phyloP scores from a whole-genome alignment of 1,284 basidiomycete species.

The Xerocomus cyaneibrunnescens region DNA sequence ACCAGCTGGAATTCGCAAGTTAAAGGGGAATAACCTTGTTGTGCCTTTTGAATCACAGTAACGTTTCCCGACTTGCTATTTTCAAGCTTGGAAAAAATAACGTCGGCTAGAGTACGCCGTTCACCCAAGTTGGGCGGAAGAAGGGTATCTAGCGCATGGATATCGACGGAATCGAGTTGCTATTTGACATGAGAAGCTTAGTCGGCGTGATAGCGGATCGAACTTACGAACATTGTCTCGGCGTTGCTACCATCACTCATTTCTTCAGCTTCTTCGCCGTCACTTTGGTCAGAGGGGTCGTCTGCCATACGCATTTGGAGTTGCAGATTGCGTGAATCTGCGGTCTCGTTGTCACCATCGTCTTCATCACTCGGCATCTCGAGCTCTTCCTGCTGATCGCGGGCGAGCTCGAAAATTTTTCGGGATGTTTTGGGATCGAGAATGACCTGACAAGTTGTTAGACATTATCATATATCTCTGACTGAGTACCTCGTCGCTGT shows the following conservation, averaged over 20 bases:
- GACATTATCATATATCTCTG: not conserved
- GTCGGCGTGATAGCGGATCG: conserved; percentile 1
- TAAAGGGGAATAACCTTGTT: conserved; percentile 46
- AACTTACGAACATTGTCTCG: conserved; percentile 61
- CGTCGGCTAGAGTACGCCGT: conserved; percentile 87
- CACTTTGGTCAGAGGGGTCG: conserved; percentile 52
- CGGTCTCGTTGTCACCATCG: conserved; percentile 35
- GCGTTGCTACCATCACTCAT: conserved; percentile 52
- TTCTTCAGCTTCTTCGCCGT: conserved; percentile 47
- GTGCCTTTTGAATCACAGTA: conserved; percentile 55
- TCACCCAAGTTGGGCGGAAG: conserved; percentile 70
- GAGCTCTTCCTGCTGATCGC: conserved; percentile 92
- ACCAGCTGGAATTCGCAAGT: not conserved
- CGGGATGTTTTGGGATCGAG: conserved; percentile 86
- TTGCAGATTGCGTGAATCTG: conserved; percentile 45
- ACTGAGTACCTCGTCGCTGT: conserved; percentile 54
- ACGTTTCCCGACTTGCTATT: conserved; percentile 52
- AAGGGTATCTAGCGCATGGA: conserved; percentile 80
- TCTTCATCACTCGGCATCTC: conserved; percentile 52
- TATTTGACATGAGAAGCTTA: conserved; percentile 36
- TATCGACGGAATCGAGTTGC: conserved; percentile 89
- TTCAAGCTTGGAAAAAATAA: conserved; percentile 92
- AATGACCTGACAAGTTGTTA: conserved; percentile 51
- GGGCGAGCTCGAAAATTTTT: conserved; percentile 90
- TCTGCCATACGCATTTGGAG: conserved; percentile 30